Evolutionary conservation across 805 yeast genomes (phyloP), one percentile per base, ranked within the genome.

Genomic region (Tetrapisispora fleetii): DNA sequence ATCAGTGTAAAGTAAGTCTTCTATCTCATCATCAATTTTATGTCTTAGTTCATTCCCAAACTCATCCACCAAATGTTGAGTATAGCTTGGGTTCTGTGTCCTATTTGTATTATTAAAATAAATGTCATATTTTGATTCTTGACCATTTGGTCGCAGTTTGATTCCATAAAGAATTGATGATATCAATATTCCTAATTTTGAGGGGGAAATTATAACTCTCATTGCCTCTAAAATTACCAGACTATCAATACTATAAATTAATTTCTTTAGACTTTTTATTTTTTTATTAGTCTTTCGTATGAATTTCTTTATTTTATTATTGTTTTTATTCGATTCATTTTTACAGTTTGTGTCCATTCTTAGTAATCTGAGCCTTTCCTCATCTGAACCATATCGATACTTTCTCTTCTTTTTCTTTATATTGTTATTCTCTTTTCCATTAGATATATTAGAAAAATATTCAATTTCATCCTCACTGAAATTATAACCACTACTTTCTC

Each of bases 121-220:
- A 11, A 30, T 43, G 7, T 43, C 37, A 14, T 43, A 24, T 27
- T 24, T 37, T 3, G 40, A 38, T 32, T 41, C 44, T 19, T 41
- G 37, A 18, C 47, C 47, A 9, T 24, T 38, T 21, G 47, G 47
- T 16, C 40, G 47, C 16, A 52, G 21, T 18, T 52, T 52, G 8
- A 51, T 46, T 17, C 53, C 54, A 38, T 58, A 60, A 19, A 51
- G 35, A 40, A 53, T 58, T 6, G 61, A 54, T n/a, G 62, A 62
- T 5, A 56, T 57, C 2, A 62, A 57, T 24, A 59, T 56, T 10
- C 64, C 64, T 30, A 59, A 45, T 17, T 56, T 52, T 1, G 64
- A 58, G 3, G 64, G 64, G 2, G 62, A 57, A n/a, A 59, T 30
- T 22, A 43, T n/a, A 21, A 27, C 39, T 4, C 36, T 43, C 24